phyloP scores from a whole-genome alignment of 768 basidiomycete genomes.

The Trametopsis cervina region DNA sequence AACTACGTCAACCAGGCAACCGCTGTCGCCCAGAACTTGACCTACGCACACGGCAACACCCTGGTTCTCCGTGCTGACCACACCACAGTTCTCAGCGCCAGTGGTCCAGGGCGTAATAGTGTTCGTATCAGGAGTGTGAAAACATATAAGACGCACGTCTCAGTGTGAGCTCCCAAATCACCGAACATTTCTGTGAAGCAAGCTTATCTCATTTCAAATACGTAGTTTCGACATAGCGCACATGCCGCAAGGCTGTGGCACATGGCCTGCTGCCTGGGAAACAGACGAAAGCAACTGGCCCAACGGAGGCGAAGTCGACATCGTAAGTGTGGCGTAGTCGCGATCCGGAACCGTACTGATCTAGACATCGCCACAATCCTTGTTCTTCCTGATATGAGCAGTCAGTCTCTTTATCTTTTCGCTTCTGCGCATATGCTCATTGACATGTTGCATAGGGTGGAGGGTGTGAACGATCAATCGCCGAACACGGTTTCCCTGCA shows the following conservation, averaged over 20 bases:
- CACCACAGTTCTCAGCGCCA: constrained; percentile 36
- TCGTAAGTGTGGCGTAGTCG: constrained; percentile 19
- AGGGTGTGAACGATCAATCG: constrained; percentile 21
- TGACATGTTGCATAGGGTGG: constrained; percentile 15
- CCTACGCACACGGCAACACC: constrained; percentile 43
- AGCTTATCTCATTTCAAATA: neutral
- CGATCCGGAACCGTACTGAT: neutral
- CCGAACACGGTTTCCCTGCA: constrained; percentile 22
- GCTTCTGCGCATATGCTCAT: neutral
- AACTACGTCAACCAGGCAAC: constrained; percentile 42
- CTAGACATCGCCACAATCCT: neutral
- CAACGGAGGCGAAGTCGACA: constrained; percentile 32
- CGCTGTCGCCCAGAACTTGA: constrained; percentile 48
- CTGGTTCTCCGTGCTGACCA: constrained; percentile 53
- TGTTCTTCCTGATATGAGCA: neutral
- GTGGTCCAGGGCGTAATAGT: constrained; percentile 51
- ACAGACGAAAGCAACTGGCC: constrained; percentile 43
- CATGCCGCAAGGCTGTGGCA: constrained; percentile 46
- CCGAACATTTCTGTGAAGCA: neutral
- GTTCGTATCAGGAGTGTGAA: constrained; percentile 50
- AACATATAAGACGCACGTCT: constrained; percentile 43
- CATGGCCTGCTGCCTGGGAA: constrained; percentile 56
- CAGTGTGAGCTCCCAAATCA: constrained; percentile 39
- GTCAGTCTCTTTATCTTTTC: constrained; percentile 2
- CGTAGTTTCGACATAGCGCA: constrained; percentile 40